These are phyloP conservation scores for Scorias spongiosa DNA, from an alignment of 2,329 filamentous ascomycete species.

Conservation along the genomic window DNA sequence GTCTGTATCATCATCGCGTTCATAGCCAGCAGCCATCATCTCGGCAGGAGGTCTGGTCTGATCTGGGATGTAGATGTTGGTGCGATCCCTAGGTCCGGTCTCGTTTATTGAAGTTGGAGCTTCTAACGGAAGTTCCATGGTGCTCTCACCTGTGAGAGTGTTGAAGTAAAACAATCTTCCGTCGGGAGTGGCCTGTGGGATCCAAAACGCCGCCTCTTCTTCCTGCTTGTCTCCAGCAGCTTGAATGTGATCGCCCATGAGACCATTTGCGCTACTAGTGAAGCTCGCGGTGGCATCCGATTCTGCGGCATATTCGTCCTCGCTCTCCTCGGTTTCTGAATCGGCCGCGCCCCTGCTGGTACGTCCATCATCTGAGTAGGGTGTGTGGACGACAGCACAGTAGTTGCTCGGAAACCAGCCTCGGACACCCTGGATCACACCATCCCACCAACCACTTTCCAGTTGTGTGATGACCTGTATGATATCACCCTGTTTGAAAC, in stretches of 20 bases:
- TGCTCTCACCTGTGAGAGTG: slow-evolving; percentile 87
- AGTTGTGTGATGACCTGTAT: slow-evolving; percentile 97
- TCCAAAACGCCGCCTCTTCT: slow-evolving; percentile 93
- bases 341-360: slow-evolving; percentile 39
- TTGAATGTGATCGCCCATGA: slow-evolving; percentile 1
- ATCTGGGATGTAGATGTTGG: slow-evolving; percentile 76
- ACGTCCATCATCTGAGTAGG: slow-evolving; percentile 54
- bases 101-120: slow-evolving; percentile 70
- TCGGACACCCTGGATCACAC: slow-evolving; percentile 87
- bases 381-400: slow-evolving; percentile 68
- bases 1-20: slow-evolving; percentile 79
- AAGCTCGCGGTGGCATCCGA: slow-evolving; percentile 28
- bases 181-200: slow-evolving; percentile 88
- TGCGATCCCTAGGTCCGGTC: slow-evolving; percentile 72
- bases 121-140: slow-evolving; percentile 86
- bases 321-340: slow-evolving; percentile 39
- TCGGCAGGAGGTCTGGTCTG: slow-evolving; percentile 81
- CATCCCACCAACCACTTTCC: slow-evolving; percentile 99
- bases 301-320: slow-evolving; percentile 45
- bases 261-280: slow-evolving; percentile 34
- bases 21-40: slow-evolving; percentile 70
- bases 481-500: slow-evolving; percentile 90
- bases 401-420: slow-evolving; percentile 99
- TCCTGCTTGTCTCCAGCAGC: slow-evolving; percentile 35
- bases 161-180: slow-evolving; percentile 96